Conservation (phyloP, 495 filamentous ascomycete species). For the Penicillium ochrochloron region DNA sequence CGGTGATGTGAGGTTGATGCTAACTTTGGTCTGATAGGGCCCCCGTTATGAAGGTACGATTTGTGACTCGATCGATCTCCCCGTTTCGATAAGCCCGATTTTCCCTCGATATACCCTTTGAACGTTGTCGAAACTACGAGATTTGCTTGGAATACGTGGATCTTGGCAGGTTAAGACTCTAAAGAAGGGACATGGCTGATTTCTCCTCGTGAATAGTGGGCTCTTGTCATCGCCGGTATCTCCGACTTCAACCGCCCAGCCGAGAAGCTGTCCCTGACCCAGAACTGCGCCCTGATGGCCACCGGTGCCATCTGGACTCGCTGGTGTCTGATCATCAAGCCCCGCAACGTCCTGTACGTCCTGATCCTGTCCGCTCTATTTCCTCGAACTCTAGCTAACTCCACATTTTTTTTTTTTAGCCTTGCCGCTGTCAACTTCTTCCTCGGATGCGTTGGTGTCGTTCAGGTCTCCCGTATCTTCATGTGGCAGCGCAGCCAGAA, state of each 20-base stretch:
- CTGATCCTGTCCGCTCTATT: neutral
- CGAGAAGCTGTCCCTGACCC: conserved; percentile 86
- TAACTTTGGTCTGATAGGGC: conserved; percentile 62
- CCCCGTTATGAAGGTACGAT: conserved; percentile 88
- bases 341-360: conserved; percentile 81
- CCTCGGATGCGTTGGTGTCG: conserved; percentile 82
- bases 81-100: conserved; percentile 15
- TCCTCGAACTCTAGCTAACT: neutral
- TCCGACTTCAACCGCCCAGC: conserved; percentile 92
- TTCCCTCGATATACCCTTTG: neutral
- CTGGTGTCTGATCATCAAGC: conserved; percentile 97
- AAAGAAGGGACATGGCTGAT: conserved; percentile 15
- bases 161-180: neutral
- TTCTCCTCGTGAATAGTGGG: conserved; percentile 64
- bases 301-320: conserved; percentile 98
- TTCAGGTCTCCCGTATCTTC: conserved; percentile 79
- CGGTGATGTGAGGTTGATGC: conserved; percentile 7
- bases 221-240: conserved; percentile 86
- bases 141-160: neutral
- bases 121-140: conserved; percentile 6
- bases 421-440: conserved; percentile 98
- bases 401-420: conserved; percentile 42
- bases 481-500: conserved; percentile 66
- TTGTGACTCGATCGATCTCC: conserved; percentile 16
- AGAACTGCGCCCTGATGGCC: conserved; percentile 83